Percentiles rank a stretch among this genome's conserved stretches.
Conservation (phyloP, 139 green algal genomes). For the Haematococcus lacustris region DNA sequence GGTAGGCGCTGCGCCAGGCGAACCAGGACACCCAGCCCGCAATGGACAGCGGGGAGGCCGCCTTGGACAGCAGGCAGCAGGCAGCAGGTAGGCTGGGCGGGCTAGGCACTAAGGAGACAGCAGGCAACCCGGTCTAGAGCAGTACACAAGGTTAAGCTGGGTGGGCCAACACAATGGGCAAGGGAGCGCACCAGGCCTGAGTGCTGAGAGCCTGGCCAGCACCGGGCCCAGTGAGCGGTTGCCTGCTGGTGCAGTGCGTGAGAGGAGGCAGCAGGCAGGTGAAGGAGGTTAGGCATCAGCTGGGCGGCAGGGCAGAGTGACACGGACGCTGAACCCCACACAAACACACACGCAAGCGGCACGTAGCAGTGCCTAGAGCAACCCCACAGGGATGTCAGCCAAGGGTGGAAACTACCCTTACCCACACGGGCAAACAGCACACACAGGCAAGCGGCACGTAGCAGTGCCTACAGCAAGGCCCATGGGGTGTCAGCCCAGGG, state of each 20-base stretch:
- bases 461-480: too few relatives aligned
- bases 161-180: not conserved
- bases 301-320: not conserved
- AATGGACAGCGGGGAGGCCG: slow-evolving; percentile 13
- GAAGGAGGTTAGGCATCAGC: not conserved
- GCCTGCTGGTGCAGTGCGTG: too few relatives aligned
- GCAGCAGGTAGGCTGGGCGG: not conserved
- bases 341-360: not conserved
- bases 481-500: not conserved
- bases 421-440: too few relatives aligned
- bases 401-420: too few relatives aligned
- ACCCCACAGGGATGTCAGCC: too few relatives aligned
- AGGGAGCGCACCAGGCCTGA: not conserved
- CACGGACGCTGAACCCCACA: not conserved
- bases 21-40: slow-evolving; percentile 56
- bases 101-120: not conserved
- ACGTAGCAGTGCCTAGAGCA: not conserved
- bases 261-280: not conserved
- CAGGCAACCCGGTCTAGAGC: not conserved
- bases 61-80: not conserved
- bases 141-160: too few relatives aligned
- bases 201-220: not conserved
- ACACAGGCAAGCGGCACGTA: too few relatives aligned
- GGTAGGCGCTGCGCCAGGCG: slow-evolving; percentile 71
- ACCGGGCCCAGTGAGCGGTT: not conserved